Evolutionary conservation across 2,329 filamentous ascomycete species (phyloP).

Genomic region (Blumeriella jaapii): DNA sequence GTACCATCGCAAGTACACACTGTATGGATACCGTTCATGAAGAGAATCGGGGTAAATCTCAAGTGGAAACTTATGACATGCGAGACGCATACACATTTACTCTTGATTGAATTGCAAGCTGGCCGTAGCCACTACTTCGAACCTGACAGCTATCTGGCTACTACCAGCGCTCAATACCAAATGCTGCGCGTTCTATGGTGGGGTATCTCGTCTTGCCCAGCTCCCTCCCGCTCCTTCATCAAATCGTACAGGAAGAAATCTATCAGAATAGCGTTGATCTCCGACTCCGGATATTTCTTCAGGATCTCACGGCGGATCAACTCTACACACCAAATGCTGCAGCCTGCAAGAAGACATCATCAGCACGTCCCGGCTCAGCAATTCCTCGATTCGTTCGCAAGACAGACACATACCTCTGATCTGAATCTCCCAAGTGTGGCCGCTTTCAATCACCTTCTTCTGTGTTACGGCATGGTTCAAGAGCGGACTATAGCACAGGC

Average conservation of each 20-base stretch:
- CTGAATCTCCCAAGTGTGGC: constrained; percentile 73
- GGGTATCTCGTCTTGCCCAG: constrained; percentile 51
- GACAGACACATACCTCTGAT: constrained; percentile 50
- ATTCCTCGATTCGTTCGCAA: background rate
- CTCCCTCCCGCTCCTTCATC: constrained; percentile 71
- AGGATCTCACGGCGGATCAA: constrained; percentile 74
- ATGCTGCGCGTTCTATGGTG: constrained; percentile 89
- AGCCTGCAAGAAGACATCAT: constrained; percentile 39
- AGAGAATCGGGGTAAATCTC: no score
- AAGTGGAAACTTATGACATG: no score
- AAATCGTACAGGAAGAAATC: constrained; percentile 97
- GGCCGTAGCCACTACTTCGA: no score
- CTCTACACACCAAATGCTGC: constrained; percentile 95
- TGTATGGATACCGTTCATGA: no score
- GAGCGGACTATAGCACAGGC: constrained; percentile 72
- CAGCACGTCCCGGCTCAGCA: background rate
- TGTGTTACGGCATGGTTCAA: constrained; percentile 59
- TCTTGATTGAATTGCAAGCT: no score
- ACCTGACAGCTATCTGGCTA: no score
- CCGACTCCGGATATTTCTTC: constrained; percentile 55
- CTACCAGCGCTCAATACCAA: constrained; percentile 78
- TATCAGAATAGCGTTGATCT: constrained; percentile 80
- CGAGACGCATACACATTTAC: no score
- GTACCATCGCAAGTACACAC: no score
- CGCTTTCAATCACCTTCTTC: constrained; percentile 54